These are phyloP conservation scores for Eutrema salsugineum DNA, from an alignment of 441 rosid genomes.

Conservation along the genomic window DNA sequence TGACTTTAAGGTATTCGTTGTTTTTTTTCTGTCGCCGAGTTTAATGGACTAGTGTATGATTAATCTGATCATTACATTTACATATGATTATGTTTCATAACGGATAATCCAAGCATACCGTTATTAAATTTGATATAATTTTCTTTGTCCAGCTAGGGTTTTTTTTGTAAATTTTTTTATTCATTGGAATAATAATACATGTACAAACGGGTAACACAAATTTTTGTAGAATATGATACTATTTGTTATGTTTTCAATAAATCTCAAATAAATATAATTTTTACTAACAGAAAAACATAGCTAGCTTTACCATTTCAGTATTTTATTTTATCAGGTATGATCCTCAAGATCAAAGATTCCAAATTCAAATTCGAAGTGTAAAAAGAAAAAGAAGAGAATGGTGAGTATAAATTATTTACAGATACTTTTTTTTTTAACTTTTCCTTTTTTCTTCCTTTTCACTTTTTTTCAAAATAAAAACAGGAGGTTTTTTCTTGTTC, in stretches of 20 bases:
- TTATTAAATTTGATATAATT: not conserved
- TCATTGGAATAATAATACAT: not conserved
- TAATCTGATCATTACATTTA: not conserved
- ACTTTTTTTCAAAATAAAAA: not conserved
- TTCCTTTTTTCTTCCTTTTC: not conserved
- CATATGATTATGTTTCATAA: not conserved
- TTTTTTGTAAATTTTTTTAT: not conserved
- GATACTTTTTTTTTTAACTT: constrained; percentile 5
- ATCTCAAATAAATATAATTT: not conserved
- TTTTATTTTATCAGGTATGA: not conserved
- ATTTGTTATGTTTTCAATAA: not conserved
- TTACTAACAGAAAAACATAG: too few relatives aligned
- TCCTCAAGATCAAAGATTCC: constrained; percentile 14
- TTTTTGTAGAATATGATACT: not conserved
- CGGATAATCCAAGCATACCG: not conserved
- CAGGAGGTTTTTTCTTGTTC: not conserved
- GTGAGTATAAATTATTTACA: constrained; percentile 16
- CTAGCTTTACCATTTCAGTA: not conserved
- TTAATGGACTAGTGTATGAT: not conserved
- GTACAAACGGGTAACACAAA: not conserved
- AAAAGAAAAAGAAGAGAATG: constrained; percentile 3
- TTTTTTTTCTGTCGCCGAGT: not conserved
- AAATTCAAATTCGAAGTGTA: constrained; percentile 30
- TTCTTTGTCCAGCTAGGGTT: not conserved
- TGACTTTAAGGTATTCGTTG: not conserved